Evolutionary conservation across 139 green algal genomes (phyloP).

Genomic region (Chlorella sorokiniana): DNA sequence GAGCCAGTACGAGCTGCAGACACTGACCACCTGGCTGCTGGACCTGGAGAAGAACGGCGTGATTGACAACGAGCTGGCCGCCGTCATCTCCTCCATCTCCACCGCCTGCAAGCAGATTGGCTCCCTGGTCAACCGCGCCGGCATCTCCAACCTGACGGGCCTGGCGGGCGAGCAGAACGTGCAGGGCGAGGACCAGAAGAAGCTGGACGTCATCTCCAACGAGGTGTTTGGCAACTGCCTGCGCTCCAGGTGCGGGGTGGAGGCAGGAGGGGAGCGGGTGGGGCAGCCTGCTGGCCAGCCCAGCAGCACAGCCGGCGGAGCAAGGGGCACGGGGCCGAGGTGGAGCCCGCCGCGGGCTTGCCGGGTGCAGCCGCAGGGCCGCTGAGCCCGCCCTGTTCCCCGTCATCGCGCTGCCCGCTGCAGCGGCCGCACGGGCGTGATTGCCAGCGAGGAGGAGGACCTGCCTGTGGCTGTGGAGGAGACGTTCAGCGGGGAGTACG

Average conservation of each 20-base stretch:
- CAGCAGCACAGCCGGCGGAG: not conserved
- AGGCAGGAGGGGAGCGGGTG: not conserved
- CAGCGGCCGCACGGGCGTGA: constrained; percentile 68
- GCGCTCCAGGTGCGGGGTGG: constrained; percentile 41
- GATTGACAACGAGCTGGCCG: constrained; percentile 91
- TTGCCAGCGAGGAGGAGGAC: constrained; percentile 98
- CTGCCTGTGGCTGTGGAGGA: constrained; percentile 93
- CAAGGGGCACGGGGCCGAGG: too few relatives aligned
- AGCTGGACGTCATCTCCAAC: constrained; percentile 99
- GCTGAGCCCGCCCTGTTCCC: too few relatives aligned
- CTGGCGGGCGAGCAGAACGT: constrained; percentile 62
- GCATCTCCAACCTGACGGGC: constrained; percentile 94
- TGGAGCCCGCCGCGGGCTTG: too few relatives aligned
- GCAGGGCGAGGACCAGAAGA: constrained; percentile 99
- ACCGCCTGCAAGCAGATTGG: constrained; percentile 99
- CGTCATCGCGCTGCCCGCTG: too few relatives aligned
- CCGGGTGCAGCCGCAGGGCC: too few relatives aligned
- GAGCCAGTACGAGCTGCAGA: constrained; percentile 40
- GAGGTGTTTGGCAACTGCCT: constrained; percentile 96
- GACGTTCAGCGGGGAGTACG: constrained; percentile 95
- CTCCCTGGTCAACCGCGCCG: constrained; percentile 88
- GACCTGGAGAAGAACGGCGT: constrained; percentile 79
- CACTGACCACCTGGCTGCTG: constrained; percentile 51
- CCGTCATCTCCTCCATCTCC: constrained; percentile 92
- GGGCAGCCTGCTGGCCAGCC: not conserved